A percentile compares a stretch with the other conserved stretches of the same genome.
Evolutionary conservation across 140 eudicot species (phyloP).

Genomic region (Artemisia princeps): DNA sequence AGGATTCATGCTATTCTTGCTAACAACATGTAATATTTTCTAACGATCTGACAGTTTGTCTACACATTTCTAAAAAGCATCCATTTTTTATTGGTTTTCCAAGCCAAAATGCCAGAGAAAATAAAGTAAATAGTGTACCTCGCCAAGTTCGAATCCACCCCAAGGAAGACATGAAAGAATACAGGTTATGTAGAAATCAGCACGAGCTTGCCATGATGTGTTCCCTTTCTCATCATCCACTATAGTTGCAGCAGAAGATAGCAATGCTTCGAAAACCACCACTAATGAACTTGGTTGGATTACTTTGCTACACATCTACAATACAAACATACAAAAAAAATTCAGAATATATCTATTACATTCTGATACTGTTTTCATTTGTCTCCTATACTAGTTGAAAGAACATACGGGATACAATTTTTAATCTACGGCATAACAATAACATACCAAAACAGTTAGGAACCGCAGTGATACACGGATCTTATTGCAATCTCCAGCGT

Average conservation of each 20-base stretch:
- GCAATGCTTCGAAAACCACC: conserved; percentile 69
- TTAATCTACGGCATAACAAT: neutral
- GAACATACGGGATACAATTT: neutral
- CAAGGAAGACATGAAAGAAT: conserved; percentile 92
- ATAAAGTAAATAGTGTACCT: conserved; percentile 36
- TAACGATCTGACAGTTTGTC: neutral
- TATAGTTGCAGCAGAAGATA: conserved; percentile 91
- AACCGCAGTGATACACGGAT: conserved; percentile 78
- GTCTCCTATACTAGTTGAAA: neutral
- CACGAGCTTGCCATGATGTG: conserved; percentile 98
- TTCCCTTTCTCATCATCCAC: conserved; percentile 97
- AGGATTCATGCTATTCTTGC: neutral
- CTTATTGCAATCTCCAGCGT: conserved; percentile 62
- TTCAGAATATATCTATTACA: neutral
- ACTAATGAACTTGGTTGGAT: conserved; percentile 75
- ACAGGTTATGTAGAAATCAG: conserved; percentile 85
- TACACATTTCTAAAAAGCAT: neutral
- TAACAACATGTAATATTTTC: neutral
- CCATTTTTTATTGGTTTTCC: neutral
- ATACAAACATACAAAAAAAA: neutral
- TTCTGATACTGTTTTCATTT: neutral
- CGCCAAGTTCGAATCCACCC: conserved; percentile 95
- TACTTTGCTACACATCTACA: conserved; percentile 98
- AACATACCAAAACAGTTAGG: conserved; percentile 77
- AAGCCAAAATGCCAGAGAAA: neutral